phyloP scores from a whole-genome alignment of 805 yeast genomes.

The Candida railenensis region DNA sequence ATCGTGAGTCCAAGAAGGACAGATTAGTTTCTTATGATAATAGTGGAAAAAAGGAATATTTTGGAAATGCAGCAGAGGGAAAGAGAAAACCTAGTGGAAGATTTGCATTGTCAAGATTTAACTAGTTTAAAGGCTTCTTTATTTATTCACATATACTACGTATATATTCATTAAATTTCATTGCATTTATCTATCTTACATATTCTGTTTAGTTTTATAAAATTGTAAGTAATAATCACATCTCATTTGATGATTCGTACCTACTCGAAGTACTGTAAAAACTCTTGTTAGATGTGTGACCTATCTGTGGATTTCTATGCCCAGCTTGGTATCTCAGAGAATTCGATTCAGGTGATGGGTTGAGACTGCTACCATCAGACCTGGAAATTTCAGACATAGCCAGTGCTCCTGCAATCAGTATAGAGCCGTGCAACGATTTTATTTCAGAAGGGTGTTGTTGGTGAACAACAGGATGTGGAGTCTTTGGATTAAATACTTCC shows the following conservation, averaged over 20 bases:
- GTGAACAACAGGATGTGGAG: background rate
- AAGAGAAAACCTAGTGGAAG: constrained; percentile 18
- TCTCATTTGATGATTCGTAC: background rate
- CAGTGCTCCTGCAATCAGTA: constrained; percentile 1
- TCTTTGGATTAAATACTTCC: background rate
- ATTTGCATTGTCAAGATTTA: constrained; percentile 28
- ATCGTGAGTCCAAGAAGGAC: constrained; percentile 1
- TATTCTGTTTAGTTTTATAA: too few species aligned
- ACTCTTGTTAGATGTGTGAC: background rate
- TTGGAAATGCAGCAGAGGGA: constrained; percentile 5
- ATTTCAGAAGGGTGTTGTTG: constrained; percentile 2
- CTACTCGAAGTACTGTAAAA: background rate
- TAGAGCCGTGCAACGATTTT: constrained; percentile 8
- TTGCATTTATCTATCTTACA: too few species aligned
- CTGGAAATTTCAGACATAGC: background rate
- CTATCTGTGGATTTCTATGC: background rate
- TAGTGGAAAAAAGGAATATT: constrained; percentile 2
- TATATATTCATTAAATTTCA: too few species aligned
- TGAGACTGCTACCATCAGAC: background rate
- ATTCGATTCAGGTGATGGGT: background rate
- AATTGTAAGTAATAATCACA: too few species aligned
- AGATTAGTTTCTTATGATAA: background rate
- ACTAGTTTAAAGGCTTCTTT: too few species aligned
- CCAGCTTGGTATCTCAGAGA: background rate
- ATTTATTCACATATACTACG: too few species aligned